Evolutionary conservation across 352 stramenopile species (phyloP), one percentile per base, ranked within the genome.

Genomic region (Phytophthora megakarya): DNA sequence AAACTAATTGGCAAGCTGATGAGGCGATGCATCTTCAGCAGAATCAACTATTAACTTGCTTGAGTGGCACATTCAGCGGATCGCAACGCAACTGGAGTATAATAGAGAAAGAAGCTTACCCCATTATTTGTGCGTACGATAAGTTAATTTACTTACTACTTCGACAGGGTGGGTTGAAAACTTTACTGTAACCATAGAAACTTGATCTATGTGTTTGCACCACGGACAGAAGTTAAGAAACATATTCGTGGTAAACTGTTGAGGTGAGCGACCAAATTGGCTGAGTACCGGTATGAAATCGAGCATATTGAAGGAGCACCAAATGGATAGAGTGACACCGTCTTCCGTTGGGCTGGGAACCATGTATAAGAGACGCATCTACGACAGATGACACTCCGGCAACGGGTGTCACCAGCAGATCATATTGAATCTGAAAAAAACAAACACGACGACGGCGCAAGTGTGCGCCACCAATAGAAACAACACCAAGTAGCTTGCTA

Each of bases 1-100:
- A n/a, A n/a, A n/a, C n/a, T n/a, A n/a, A n/a, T n/a, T n/a, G n/a
- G n/a, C n/a, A n/a, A n/a, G n/a, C n/a, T n/a, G n/a, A n/a, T 4
- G 65, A 60, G 1, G 65, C 70, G 18, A 16, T 44, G 7, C 38
- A 44, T 18, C 38, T 23, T 4, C 38, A 44, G 18, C 11, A 44
- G 23, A 13, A 44, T 5, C 13, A 44, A 18, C 16, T 44, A 18
- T n/a, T 44, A 13, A 44, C 26, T 32, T 32, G 26, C 9, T 32
- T 32, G 26, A 32, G 26, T 21, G 38, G 38, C 2, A 44, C 38
- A 22, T 44, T 44, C 10, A 44, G 15, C 7, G 38, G 38, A 11
- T 19, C 18, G 7, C 16, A 42, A 16, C 18, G 35, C 35, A 10
- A 42, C 35, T 42, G 35, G 35, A 42, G 35, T 15, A 19, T 42